A percentile compares a stretch with the other conserved stretches of the same genome.
These are phyloP conservation scores for Hortaea werneckii DNA, from an alignment of 2,329 filamentous ascomycete species.

Conservation along the genomic window DNA sequence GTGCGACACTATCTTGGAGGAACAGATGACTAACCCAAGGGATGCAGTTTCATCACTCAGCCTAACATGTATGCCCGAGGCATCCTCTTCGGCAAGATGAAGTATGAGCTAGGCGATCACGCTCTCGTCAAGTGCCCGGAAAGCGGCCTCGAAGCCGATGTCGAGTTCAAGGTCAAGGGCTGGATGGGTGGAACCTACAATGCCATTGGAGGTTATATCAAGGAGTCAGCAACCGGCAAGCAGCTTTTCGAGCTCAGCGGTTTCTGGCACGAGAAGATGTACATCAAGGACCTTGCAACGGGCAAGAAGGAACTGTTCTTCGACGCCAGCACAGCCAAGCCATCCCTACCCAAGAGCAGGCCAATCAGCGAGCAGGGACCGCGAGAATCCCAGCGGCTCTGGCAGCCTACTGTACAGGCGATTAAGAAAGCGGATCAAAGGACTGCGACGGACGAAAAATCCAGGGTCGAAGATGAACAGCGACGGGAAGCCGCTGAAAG, in stretches of 20 bases:
- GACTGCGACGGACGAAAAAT: constrained; percentile 86
- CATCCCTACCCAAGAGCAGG: constrained; percentile 61
- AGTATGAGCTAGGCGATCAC: constrained; percentile 95
- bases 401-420: constrained; percentile 70
- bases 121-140: constrained; percentile 89
- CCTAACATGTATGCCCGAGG: constrained; percentile 98
- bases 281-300: constrained; percentile 72
- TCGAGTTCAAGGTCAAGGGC: constrained; percentile 98
- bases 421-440: constrained; percentile 80
- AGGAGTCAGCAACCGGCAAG: constrained; percentile 77
- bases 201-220: constrained; percentile 84
- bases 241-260: constrained; percentile 84
- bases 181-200: constrained; percentile 97
- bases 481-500: constrained; percentile 77
- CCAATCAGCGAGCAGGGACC: constrained; percentile 80
- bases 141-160: constrained; percentile 72
- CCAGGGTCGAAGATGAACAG: constrained; percentile 88
- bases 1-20: no score
- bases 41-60: constrained; percentile 71
- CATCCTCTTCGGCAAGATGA: constrained; percentile 98
- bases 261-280: constrained; percentile 92
- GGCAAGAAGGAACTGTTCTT: constrained; percentile 85
- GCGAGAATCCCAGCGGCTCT: constrained; percentile 80
- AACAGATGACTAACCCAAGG: no score
- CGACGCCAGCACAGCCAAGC: constrained; percentile 68